Evolutionary conservation across 148 eudicot genomes (phyloP), one percentile per base, ranked within the genome.

Genomic region (Fagopyrum tataricum): DNA sequence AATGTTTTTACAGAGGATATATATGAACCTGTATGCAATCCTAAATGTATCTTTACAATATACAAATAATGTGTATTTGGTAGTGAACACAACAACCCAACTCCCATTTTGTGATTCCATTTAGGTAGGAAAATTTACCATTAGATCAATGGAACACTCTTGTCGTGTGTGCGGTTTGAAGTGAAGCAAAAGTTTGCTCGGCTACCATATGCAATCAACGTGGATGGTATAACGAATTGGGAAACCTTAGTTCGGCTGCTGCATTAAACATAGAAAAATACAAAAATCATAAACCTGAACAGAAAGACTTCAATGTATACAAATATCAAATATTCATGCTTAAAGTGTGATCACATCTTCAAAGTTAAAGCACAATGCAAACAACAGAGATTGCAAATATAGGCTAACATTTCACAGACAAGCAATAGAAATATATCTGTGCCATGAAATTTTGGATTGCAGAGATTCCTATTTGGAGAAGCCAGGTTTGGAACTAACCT

Each of bases 401-500:
- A 31, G 37, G 37, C 37, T 31, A 31, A 31, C 0, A 31, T 31
- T 31, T 31, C 37, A 31, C 37, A 31, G 37, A 31, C 37, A 31
- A 31, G 2, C 37, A 31, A 0, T 1, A 31, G 37, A 31, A 31
- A 1, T 31, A 31, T 31, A 3, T 31, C 37, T 31, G 2, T 31
- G 37, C 37, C 37, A 31, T 31, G 0, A 31, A 31, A 0, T 31
- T 31, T 31, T 31, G 37, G 37, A 31, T 31, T 31, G 1, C 37
- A 31, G 37, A 31, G 37, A 31, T 31, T 31, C 37, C 37, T 31
- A 31, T 31, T n/a, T n/a, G n/a, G n/a, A n/a, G 39, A 41, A 55
- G 23, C 23, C 24, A 41, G 61, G 46, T 71, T 31, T 31, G 56
- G 59, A 59, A 48, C 87, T 72, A 23, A 93, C 96, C 91, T 91